Evolutionary conservation across 2,329 filamentous ascomycete genomes (phyloP).

Genomic region (Rutstroemia sp.): DNA sequence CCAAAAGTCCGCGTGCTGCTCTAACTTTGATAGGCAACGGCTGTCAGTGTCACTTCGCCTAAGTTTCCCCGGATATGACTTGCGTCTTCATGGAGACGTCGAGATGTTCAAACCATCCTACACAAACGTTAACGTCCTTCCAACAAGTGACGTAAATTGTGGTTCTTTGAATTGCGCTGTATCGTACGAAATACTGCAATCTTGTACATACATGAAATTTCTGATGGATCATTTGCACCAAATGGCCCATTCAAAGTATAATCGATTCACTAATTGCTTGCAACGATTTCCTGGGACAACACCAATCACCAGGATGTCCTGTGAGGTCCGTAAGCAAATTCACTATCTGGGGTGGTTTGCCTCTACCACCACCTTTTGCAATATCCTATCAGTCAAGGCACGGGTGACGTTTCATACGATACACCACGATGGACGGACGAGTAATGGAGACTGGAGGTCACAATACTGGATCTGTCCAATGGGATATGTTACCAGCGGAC

Average conservation of each 20-base stretch:
- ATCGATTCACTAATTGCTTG: too few relatives aligned
- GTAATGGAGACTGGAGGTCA: not conserved
- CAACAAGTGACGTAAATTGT: too few relatives aligned
- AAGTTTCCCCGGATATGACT: not conserved
- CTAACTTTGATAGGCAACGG: too few relatives aligned
- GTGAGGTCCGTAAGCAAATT: not conserved
- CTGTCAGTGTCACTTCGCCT: not conserved
- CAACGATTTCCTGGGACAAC: too few relatives aligned
- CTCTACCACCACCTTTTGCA: not conserved
- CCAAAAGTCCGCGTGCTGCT: too few relatives aligned
- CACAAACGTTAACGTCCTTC: too few relatives aligned
- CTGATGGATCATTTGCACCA: too few relatives aligned
- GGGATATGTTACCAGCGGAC: not conserved
- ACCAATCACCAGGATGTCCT: not conserved
- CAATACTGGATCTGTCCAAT: conserved; percentile 1
- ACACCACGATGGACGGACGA: not conserved
- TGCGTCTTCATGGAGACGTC: not conserved
- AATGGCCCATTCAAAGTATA: too few relatives aligned
- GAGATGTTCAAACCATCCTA: not conserved
- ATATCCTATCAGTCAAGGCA: not conserved
- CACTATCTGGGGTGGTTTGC: not conserved
- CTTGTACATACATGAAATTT: too few relatives aligned
- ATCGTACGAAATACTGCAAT: too few relatives aligned
- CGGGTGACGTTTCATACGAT: conserved; percentile 8
- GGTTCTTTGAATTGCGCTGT: too few relatives aligned